Evolutionary conservation across 257 asterid genomes (phyloP), one percentile per base, ranked within the genome.

Genomic region (Rubia yunnanensis): DNA sequence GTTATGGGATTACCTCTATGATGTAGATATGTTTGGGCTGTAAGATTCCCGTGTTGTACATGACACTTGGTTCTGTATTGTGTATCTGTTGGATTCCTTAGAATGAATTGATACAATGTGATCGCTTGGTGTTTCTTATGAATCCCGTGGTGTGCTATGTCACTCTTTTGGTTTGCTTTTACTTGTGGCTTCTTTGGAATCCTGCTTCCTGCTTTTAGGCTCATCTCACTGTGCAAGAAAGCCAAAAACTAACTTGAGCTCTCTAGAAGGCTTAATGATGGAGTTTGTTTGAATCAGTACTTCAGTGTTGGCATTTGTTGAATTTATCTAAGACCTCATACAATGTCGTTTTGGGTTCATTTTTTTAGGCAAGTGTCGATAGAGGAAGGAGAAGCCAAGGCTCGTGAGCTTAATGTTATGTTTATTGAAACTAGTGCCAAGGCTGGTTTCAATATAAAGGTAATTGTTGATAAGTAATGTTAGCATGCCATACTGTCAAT

Each of bases 401-500:
- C 85, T 64, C 85, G 78, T n/a, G 85, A 80, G 3, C 75, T 80
- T 23, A 77, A 77, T 69, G 85, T 80, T 62, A 74, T 80, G 85
- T 80, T 77, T 34, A 80, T 80, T 32, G 85, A 80, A 68, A 80
- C 85, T 7, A 80, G 85, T 74, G 85, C 85, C 24, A 80, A 80
- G 71, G 85, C 85, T 30, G 85, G 85, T 28, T 80, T 80, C 74
- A 80, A 80, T 64, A 80, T 80, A 17, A 80, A 80, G 79, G 85
- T 72, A 59, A 76, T 50, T 53, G 27, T 28, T 36, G n/a, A 63
- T 34, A 2, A 31, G 44, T 53, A 48, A 23, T 48, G 38, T 3
- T 22, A 32, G 63, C 49, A 30, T 35, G 54, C 7, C 54, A 48
- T 9, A 20, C 13, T n/a, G n/a, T n/a, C n/a, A n/a, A n/a, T n/a